phyloP scores from a whole-genome alignment of 1,139 yeast species.

The Yamadazyma aaseri region DNA sequence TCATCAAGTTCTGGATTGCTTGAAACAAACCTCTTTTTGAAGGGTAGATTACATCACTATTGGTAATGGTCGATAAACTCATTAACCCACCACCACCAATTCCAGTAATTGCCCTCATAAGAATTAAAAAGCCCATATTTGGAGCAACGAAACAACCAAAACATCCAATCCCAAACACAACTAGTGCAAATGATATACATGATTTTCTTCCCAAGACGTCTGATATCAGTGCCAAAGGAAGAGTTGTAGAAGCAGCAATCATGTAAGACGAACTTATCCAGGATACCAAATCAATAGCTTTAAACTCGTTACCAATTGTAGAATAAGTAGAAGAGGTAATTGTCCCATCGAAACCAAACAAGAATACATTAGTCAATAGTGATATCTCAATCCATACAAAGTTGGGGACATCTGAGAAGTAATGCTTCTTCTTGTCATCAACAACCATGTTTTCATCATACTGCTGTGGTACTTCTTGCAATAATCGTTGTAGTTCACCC shows the following conservation, averaged over 20 bases:
- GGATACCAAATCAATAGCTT: conserved; percentile 32
- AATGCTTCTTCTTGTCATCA: conserved; percentile 1
- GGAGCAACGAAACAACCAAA: conserved; percentile 24
- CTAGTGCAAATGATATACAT: conserved; percentile 23
- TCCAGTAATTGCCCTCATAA: conserved; percentile 25
- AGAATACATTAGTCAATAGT: conserved; percentile 23
- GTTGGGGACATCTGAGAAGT: conserved; percentile 10
- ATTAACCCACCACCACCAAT: conserved; percentile 34
- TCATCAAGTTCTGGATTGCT: conserved; percentile 24
- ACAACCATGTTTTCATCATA: no score
- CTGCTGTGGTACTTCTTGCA: no score
- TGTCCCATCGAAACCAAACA: conserved; percentile 35
- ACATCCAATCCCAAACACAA: conserved; percentile 27
- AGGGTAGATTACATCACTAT: conserved; percentile 28
- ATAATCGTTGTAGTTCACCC: not conserved
- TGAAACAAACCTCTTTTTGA: conserved; percentile 27
- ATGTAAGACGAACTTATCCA: conserved; percentile 35
- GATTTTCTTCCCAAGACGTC: conserved; percentile 52
- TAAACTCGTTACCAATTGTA: conserved; percentile 34
- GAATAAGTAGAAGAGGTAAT: conserved; percentile 34
- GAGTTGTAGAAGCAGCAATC: conserved; percentile 30
- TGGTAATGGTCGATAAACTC: conserved; percentile 27
- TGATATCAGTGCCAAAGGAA: conserved; percentile 47
- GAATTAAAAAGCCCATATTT: conserved; percentile 17
- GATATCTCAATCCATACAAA: conserved; percentile 23